Conservation (phyloP, 768 basidiomycete genomes). For the Suillus ampliporus region DNA sequence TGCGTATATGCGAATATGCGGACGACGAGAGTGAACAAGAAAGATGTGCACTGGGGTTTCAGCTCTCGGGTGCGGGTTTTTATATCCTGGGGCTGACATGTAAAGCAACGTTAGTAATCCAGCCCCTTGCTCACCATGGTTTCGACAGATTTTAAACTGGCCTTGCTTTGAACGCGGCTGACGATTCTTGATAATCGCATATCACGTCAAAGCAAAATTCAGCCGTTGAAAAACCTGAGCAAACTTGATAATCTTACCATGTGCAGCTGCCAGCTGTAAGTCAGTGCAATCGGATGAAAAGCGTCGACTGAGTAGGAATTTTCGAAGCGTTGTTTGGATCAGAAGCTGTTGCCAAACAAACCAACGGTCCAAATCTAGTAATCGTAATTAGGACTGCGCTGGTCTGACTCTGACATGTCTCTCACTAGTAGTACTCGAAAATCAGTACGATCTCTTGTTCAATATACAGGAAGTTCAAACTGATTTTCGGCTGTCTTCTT, state of each 20-base stretch:
- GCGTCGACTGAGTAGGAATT: too few species aligned
- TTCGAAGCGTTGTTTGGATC: slow-evolving; percentile 6
- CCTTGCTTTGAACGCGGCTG: neutral
- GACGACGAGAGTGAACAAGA: neutral
- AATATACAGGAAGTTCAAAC: too few species aligned
- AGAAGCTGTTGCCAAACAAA: slow-evolving; percentile 2
- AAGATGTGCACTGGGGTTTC: neutral
- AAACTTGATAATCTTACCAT: neutral
- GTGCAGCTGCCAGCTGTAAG: too few species aligned
- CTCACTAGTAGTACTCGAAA: too few species aligned
- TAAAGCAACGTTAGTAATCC: neutral
- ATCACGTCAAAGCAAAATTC: neutral
- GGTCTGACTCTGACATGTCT: too few species aligned
- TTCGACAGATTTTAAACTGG: neutral
- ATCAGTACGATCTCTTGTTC: too few species aligned
- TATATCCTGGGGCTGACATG: slow-evolving; percentile 1
- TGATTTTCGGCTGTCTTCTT: too few species aligned
- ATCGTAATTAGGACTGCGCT: too few species aligned
- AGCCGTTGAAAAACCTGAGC: neutral
- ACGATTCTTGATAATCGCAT: too few species aligned
- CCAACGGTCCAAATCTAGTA: too few species aligned
- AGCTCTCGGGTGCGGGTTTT: neutral
- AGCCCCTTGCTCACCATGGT: neutral
- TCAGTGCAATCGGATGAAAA: too few species aligned
- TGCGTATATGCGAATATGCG: neutral